Conservation (phyloP, 2,329 filamentous ascomycete genomes). For the Botrytis fragariae region DNA sequence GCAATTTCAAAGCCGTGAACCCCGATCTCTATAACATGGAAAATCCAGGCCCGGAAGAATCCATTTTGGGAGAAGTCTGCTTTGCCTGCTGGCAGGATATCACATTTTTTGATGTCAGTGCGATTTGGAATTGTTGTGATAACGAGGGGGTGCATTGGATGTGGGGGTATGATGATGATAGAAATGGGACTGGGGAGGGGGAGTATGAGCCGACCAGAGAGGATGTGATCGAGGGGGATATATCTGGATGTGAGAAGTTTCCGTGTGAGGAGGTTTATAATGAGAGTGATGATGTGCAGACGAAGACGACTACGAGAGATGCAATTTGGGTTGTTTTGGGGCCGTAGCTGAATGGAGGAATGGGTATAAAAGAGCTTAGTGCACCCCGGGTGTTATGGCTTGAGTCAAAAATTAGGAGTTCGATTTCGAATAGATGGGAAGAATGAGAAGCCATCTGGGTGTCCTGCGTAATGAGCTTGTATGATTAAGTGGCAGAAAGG, state of each 20-base stretch:
- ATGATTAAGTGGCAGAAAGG: not conserved
- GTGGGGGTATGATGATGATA: not conserved
- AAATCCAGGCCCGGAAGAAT: not conserved
- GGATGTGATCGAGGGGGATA: not conserved
- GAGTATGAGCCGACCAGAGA: not conserved
- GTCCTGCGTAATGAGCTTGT: not conserved
- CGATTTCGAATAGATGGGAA: not conserved
- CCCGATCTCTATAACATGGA: not conserved
- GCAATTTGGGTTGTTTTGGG: not conserved
- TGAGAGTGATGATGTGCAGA: slow-evolving; percentile 2
- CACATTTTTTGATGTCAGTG: slow-evolving; percentile 12
- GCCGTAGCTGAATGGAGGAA: not conserved
- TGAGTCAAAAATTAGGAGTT: not conserved
- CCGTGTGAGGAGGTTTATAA: not conserved
- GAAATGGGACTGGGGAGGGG: not conserved
- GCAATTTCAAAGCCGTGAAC: not conserved
- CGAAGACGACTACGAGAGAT: not conserved
- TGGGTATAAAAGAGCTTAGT: not conserved
- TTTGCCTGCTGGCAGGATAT: slow-evolving; percentile 4
- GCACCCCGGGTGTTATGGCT: not conserved
- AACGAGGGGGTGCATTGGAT: slow-evolving; percentile 16
- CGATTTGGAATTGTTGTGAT: slow-evolving; percentile 13
- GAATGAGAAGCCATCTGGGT: not conserved
- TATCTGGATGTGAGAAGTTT: not conserved
- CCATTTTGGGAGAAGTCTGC: not conserved